Conservation (phyloP, 1,139 yeast species). For the Spencermartinsiella ligniputridi region DNA sequence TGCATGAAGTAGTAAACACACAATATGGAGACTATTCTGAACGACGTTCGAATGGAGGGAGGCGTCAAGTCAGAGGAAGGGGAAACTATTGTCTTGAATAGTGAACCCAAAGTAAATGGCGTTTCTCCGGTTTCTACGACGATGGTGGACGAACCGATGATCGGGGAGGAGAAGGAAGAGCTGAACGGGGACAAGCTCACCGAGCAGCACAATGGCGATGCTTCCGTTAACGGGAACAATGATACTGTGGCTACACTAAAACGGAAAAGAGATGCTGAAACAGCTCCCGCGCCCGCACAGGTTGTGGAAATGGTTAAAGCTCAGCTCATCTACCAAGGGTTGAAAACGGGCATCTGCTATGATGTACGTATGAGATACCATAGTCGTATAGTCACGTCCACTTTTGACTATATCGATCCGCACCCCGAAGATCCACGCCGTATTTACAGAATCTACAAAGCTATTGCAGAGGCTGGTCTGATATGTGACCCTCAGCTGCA, state of each 20-base stretch:
- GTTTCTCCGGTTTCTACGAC: no score
- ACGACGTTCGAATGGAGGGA: no score
- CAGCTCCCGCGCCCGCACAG: slow-evolving; percentile 7
- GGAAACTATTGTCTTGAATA: no score
- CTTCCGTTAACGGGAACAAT: not conserved
- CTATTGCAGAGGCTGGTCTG: slow-evolving; percentile 89
- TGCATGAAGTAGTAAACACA: no score
- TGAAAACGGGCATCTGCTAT: slow-evolving; percentile 90
- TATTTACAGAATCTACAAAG: slow-evolving; percentile 87
- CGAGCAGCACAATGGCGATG: not conserved
- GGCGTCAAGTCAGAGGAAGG: no score
- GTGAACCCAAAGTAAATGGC: no score
- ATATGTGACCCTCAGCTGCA: slow-evolving; percentile 75
- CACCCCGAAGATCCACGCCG: slow-evolving; percentile 99
- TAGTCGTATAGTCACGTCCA: slow-evolving; percentile 87
- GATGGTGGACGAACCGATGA: no score
- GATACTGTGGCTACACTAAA: slow-evolving; percentile 4
- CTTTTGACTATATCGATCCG: slow-evolving; percentile 92
- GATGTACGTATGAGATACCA: slow-evolving; percentile 98
- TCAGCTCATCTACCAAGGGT: slow-evolving; percentile 58
- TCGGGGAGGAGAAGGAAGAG: no score
- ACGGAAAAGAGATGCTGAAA: slow-evolving; percentile 10
- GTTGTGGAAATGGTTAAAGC: slow-evolving; percentile 33
- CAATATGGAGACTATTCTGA: no score
- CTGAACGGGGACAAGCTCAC: not conserved